A percentile compares a stretch with the other conserved stretches of the same genome.
Evolutionary conservation across 148 eudicot genomes (phyloP).

Genomic region (Rhododendron ovatum): DNA sequence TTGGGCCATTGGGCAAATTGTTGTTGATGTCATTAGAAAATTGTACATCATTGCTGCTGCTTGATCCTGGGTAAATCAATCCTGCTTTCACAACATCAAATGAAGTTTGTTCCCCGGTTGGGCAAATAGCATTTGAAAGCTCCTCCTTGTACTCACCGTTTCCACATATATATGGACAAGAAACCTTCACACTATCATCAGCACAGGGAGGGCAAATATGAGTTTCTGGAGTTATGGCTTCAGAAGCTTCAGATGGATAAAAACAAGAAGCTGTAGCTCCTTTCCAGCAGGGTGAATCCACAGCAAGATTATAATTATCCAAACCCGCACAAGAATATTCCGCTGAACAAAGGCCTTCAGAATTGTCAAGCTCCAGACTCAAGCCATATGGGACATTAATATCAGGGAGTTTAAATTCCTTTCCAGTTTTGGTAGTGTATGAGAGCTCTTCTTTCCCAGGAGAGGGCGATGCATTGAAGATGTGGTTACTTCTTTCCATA

Average conservation of each 20-base stretch:
- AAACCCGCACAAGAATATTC: slow-evolving; percentile 41
- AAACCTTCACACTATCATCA: slow-evolving; percentile 18
- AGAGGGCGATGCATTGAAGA: slow-evolving; percentile 29
- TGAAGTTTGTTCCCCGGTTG: slow-evolving; percentile 10
- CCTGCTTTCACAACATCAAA: slow-evolving; percentile 12
- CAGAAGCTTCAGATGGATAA: slow-evolving; percentile 35
- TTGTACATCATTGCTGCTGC: slow-evolving; percentile 22
- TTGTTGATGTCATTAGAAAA: slow-evolving; percentile 17
- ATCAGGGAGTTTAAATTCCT: slow-evolving; percentile 26
- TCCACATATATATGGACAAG: slow-evolving; percentile 12
- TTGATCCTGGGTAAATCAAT: slow-evolving; percentile 19
- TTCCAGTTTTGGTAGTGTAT: slow-evolving; percentile 16
- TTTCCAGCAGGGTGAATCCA: slow-evolving; percentile 99
- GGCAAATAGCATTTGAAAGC: slow-evolving; percentile 14
- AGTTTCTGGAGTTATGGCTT: slow-evolving; percentile 20
- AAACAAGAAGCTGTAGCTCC: slow-evolving; percentile 58
- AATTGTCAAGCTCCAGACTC: slow-evolving; percentile 22
- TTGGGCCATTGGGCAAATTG: slow-evolving; percentile 14
- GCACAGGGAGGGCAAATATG: slow-evolving; percentile 14
- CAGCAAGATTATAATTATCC: slow-evolving; percentile 53
- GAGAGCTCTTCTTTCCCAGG: slow-evolving; percentile 24
- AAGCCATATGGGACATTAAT: slow-evolving; percentile 30
- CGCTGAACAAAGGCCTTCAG: slow-evolving; percentile 28
- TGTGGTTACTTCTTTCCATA: slow-evolving; percentile 24
- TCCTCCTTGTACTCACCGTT: slow-evolving; percentile 6